Percentiles rank a stretch among this genome's conserved stretches.
Evolutionary conservation across 495 filamentous ascomycete genomes (phyloP).

Genomic region (Lineolata rhizophorae): DNA sequence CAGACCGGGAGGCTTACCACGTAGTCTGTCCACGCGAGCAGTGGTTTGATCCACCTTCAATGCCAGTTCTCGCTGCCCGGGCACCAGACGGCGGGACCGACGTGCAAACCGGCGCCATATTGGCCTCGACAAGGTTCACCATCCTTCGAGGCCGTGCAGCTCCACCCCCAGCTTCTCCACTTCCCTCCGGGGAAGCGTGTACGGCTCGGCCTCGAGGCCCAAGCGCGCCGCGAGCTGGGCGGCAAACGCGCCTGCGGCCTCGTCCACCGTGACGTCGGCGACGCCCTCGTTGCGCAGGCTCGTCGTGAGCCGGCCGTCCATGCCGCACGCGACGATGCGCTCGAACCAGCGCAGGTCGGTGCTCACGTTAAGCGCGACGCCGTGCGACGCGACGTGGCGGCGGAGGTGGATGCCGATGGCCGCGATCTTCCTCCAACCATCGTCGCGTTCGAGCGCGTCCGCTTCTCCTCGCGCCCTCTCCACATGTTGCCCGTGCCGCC

Average conservation of each 20-base stretch:
- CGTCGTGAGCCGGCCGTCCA: constrained; percentile 57
- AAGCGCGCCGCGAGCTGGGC: constrained; percentile 8
- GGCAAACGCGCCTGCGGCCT: constrained; percentile 16
- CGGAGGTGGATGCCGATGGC: constrained; percentile 77
- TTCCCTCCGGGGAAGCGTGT: too few relatives aligned
- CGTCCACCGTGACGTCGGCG: constrained; percentile 10
- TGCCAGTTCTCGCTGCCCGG: too few relatives aligned
- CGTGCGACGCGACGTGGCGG: constrained; percentile 66
- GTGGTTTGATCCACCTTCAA: too few relatives aligned
- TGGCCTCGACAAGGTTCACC: too few relatives aligned
- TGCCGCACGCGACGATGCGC: constrained; percentile 69
- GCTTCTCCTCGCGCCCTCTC: constrained; percentile 17
- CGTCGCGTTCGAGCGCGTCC: background rate
- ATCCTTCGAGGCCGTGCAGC: too few relatives aligned
- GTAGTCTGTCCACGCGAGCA: too few relatives aligned
- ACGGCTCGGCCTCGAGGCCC: background rate
- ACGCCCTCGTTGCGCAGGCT: constrained; percentile 26
- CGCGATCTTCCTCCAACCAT: constrained; percentile 67
- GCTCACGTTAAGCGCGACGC: constrained; percentile 61
- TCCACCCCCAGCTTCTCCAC: too few relatives aligned
- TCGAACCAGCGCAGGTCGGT: constrained; percentile 50
- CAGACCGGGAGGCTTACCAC: too few relatives aligned
- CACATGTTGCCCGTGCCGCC: too few relatives aligned
- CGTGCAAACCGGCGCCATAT: too few relatives aligned
- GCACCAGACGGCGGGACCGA: too few relatives aligned